These are phyloP conservation scores for Kalanchoe fedtschenkoi DNA, from an alignment of 164 flowering plant genomes.

Conservation along the genomic window DNA sequence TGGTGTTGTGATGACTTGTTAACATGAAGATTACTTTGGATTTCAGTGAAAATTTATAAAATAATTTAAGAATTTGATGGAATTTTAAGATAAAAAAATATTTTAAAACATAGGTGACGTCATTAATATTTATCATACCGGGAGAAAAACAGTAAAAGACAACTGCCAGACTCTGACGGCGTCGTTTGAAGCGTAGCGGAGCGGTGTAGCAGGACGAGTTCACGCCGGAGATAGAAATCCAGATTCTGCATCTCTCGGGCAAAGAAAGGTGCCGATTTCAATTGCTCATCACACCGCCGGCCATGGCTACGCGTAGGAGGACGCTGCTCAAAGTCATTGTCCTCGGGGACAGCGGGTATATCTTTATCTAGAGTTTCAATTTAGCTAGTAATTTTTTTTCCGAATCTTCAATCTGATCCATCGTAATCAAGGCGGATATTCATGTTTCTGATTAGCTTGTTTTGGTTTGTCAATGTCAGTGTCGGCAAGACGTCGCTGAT, in stretches of 20 bases:
- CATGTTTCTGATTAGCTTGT: background rate
- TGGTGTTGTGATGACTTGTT: too few species aligned
- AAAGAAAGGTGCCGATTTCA: background rate
- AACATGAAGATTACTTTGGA: too few species aligned
- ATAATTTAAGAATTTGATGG: too few species aligned
- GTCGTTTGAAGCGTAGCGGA: background rate
- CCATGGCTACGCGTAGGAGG: slow-evolving; percentile 69
- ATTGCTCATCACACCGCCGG: slow-evolving; percentile 1
- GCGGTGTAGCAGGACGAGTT: background rate
- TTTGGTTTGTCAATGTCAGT: slow-evolving; percentile 26
- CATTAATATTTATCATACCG: background rate
- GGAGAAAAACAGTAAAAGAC: background rate
- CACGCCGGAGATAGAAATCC: background rate
- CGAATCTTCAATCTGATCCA: background rate
- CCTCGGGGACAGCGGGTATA: slow-evolving; percentile 94
- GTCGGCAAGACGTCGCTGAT: slow-evolving; percentile 92
- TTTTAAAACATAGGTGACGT: background rate
- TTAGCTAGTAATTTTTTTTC: background rate
- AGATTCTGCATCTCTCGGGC: background rate
- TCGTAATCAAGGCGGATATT: background rate
- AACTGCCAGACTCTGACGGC: background rate
- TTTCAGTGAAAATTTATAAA: too few species aligned
- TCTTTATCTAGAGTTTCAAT: slow-evolving; percentile 6
- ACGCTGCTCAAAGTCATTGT: slow-evolving; percentile 89
- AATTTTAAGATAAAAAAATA: too few species aligned